Evolutionary conservation across 441 rosid species (phyloP).

Genomic region (Erodium texanum): DNA sequence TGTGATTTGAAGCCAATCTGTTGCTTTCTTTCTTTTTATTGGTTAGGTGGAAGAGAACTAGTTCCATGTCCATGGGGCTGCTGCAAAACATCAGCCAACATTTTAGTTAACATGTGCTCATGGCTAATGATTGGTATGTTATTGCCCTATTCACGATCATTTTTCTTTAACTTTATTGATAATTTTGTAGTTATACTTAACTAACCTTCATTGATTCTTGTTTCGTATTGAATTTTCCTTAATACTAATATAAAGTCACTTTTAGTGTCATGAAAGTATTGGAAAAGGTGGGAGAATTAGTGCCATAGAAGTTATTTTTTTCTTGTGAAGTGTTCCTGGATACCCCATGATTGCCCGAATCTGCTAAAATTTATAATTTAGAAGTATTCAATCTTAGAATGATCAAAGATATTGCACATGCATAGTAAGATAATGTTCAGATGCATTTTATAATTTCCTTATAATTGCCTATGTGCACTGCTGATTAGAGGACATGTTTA

Average conservation of each 20-base stretch:
- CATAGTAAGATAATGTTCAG: not conserved
- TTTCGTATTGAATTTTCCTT: no score
- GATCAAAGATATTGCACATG: constrained; percentile 2
- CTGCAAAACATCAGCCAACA: not conserved
- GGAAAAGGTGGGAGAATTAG: no score
- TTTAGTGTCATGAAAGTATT: no score
- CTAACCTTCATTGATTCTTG: no score
- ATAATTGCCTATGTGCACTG: not conserved
- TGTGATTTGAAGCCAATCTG: not conserved
- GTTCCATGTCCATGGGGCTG: not conserved
- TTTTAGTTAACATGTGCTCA: not conserved
- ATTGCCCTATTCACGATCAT: not conserved
- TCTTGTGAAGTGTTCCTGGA: not conserved
- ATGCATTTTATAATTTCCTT: not conserved
- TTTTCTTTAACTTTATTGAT: not conserved
- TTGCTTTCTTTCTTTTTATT: not conserved
- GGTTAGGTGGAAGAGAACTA: not conserved
- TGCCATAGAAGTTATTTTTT: not conserved
- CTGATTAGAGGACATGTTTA: not conserved
- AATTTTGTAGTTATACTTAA: not conserved
- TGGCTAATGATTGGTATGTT: not conserved
- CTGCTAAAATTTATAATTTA: not conserved
- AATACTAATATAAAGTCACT: not conserved
- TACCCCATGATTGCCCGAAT: not conserved
- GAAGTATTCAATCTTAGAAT: not conserved